Base-by-base conservation (phyloP, 1,284 basidiomycete species). In the Agroathelia rolfsii region DNA sequence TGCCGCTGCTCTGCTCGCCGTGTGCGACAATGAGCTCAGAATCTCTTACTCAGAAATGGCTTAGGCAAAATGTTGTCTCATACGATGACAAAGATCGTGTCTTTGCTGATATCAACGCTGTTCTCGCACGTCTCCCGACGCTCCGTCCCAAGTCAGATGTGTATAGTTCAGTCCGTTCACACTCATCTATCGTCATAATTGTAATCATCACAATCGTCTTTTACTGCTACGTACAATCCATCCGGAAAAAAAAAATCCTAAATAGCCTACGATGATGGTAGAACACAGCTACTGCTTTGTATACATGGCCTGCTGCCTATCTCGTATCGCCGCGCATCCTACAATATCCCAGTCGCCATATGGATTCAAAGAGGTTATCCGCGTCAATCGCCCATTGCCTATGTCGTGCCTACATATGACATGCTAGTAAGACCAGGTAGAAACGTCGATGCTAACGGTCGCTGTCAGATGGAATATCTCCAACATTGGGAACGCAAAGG, bases 291-390 rank as follows among this genome's bases (percentile, higher is more conserved):
- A 6, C 70, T 99, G 10, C 74, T 98, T 37, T 89, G 84, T 38
- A 47, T 96, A 2, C 84, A 93, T 46, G 95, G 95, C 7, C 77
- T 96, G 1, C 65, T 99, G 0, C 93, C 90, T 2, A 93, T 98
- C 43, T 55, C 69, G 0, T 96, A 78, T 58, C 73, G 81, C 32
- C 63, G 66, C 3, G 61, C 74, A 0, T 70, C 81, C 1, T 99
- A 99, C 64, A 88, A 98, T 55, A 97, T 98, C 45, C 94, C 95
- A 2, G 59, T 98, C 46, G 75, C 85, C 10, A 47, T 95, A 41
- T 98, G 94, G 94, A 46, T 95, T 26, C 70, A 86, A 4, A 69
- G 72, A 39, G 80, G 86, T 26, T 94, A 88, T 50, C 90, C 90
- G 3, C 65, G 69, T 26, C 62, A 67, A 19, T 76, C 90, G 2